phyloP scores from a whole-genome alignment of 352 stramenopile species.

The Phytophthora niederhauseri region DNA sequence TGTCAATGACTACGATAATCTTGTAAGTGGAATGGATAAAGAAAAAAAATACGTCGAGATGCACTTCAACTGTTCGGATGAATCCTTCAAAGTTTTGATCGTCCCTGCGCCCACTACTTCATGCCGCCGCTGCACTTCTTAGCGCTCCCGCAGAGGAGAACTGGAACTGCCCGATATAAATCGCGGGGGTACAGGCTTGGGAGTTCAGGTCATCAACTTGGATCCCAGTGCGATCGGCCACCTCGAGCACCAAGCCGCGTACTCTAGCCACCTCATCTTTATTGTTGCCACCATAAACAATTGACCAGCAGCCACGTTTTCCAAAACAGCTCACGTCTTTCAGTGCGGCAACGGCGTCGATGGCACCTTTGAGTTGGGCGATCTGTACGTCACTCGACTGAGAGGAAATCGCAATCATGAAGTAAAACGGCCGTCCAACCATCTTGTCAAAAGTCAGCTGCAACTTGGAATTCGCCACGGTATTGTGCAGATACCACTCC shows the following conservation, averaged over 20 bases:
- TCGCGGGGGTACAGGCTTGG: no score
- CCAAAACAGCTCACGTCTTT: neutral
- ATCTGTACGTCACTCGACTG: neutral
- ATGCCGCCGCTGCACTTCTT: no score
- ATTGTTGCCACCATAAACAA: neutral
- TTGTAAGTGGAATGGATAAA: no score
- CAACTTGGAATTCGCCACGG: neutral
- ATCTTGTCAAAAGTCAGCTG: slow-evolving; percentile 6
- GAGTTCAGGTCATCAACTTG: no score
- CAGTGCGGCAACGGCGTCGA: neutral
- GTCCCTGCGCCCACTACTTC: no score
- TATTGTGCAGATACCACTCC: slow-evolving; percentile 15
- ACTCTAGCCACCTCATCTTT: neutral
- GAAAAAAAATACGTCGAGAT: no score
- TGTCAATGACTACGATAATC: no score
- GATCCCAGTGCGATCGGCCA: no score
- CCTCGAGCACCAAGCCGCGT: neutral
- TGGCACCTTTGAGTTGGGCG: neutral
- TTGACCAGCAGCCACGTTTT: neutral
- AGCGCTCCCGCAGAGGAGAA: no score
- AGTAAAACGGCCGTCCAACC: slow-evolving; percentile 9
- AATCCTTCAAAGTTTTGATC: no score
- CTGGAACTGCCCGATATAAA: no score
- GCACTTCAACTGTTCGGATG: no score
- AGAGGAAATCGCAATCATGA: neutral